A percentile compares a stretch with the other conserved stretches of the same genome.
Conservation (phyloP, 352 stramenopile species). For the Pythium dissimile region DNA sequence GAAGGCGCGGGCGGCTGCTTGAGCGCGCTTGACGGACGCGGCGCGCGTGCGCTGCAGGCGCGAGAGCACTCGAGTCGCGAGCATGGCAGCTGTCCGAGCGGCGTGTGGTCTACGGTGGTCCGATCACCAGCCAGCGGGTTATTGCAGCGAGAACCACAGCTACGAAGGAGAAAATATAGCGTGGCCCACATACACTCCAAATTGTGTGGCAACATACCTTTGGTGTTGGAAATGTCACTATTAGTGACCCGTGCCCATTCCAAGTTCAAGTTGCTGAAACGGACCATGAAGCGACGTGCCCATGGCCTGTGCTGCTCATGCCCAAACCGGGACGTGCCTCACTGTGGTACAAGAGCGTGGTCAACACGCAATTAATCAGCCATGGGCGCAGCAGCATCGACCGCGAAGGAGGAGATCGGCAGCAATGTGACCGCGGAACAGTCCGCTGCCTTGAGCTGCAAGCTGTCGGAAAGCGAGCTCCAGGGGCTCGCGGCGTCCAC, state of each 20-base stretch:
- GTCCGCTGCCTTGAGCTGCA: slow-evolving; percentile 34
- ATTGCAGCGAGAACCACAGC: not conserved
- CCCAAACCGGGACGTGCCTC: not conserved
- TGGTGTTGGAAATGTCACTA: too few relatives aligned
- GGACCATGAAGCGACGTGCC: slow-evolving; percentile 12
- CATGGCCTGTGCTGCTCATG: not conserved
- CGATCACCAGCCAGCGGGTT: slow-evolving; percentile 19
- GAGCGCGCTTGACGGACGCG: slow-evolving; percentile 11
- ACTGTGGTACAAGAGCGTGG: too few relatives aligned
- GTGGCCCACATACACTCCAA: slow-evolving; percentile 17
- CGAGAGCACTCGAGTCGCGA: slow-evolving; percentile 58
- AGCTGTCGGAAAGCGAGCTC: slow-evolving; percentile 51
- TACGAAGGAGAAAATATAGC: slow-evolving; percentile 9
- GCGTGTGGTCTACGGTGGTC: slow-evolving; percentile 11
- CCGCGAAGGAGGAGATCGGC: slow-evolving; percentile 41
- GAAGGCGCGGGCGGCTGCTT: slow-evolving; percentile 27
- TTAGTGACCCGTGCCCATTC: slow-evolving; percentile 7
- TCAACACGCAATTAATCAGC: too few relatives aligned
- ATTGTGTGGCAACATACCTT: too few relatives aligned
- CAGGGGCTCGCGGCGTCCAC: slow-evolving; percentile 33
- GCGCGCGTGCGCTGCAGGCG: slow-evolving; percentile 28
- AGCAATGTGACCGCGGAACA: not conserved
- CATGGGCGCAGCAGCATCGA: slow-evolving; percentile 69
- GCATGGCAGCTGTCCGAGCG: slow-evolving; percentile 37
- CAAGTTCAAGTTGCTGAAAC: not conserved